A percentile compares a stretch with the other conserved stretches of the same genome.
phyloP scores from a whole-genome alignment of 164 flowering plant genomes.

The Vitis cinerea region DNA sequence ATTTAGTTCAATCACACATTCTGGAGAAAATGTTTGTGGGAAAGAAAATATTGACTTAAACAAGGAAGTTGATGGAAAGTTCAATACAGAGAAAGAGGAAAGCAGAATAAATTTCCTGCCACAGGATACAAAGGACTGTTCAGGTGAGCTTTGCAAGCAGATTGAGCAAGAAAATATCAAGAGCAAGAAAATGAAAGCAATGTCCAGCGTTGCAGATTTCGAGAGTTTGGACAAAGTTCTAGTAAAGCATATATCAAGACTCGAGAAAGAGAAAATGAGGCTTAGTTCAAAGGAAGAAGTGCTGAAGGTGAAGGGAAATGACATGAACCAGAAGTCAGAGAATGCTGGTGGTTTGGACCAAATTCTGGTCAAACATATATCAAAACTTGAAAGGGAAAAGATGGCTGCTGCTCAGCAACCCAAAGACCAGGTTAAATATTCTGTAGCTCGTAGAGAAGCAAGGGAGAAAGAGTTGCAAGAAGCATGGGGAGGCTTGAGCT shows the following conservation, averaged over 20 bases:
- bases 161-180: constrained; percentile 7
- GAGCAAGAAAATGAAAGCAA: constrained; percentile 46
- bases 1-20: background rate
- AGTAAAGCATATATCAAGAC: constrained; percentile 66
- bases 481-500: constrained; percentile 90
- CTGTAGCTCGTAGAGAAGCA: constrained; percentile 51
- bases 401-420: constrained; percentile 36
- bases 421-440: constrained; percentile 22
- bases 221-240: constrained; percentile 66
- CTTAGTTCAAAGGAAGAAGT: constrained; percentile 24
- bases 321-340: constrained; percentile 10
- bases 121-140: background rate
- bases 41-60: constrained; percentile 65
- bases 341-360: constrained; percentile 56
- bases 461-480: constrained; percentile 76
- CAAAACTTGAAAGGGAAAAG: constrained; percentile 70
- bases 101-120: background rate
- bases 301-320: constrained; percentile 20
- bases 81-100: background rate
- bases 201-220: constrained; percentile 17
- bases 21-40: constrained; percentile 7
- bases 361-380: constrained; percentile 60
- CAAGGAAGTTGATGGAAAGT: constrained; percentile 8
- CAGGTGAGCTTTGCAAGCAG: background rate
- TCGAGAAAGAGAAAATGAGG: constrained; percentile 55